Conservation (phyloP, 2,329 filamentous ascomycete species). For the Diaporthe ilicicola region DNA sequence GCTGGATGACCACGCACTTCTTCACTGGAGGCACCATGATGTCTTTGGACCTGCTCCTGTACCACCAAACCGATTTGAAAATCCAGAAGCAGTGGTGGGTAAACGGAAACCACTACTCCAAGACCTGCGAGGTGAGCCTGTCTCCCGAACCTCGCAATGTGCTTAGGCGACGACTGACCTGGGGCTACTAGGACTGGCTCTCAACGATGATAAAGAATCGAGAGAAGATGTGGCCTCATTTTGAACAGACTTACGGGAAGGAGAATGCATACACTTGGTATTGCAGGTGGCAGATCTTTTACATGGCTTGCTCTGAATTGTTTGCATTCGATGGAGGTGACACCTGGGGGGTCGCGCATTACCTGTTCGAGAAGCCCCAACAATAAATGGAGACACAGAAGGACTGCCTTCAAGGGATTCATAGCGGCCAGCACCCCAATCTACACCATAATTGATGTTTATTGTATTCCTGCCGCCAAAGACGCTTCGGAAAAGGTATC, state of each 20-base stretch:
- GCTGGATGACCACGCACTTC: slow-evolving; percentile 80
- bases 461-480: neutral
- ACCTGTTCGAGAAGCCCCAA: slow-evolving; percentile 68
- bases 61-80: slow-evolving; percentile 70
- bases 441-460: neutral
- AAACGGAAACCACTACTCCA: slow-evolving; percentile 72
- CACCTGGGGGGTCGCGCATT: slow-evolving; percentile 73
- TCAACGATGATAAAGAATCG: slow-evolving; percentile 66
- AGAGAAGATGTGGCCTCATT: slow-evolving; percentile 68
- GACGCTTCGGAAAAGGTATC: neutral
- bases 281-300: slow-evolving; percentile 77
- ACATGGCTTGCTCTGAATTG: slow-evolving; percentile 75
- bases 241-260: slow-evolving; percentile 72
- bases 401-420: neutral
- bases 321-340: slow-evolving; percentile 68
- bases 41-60: slow-evolving; percentile 70
- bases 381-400: slow-evolving; percentile 22
- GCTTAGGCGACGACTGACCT: neutral
- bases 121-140: slow-evolving; percentile 68
- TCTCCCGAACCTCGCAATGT: too few species aligned
- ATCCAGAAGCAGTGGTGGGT: slow-evolving; percentile 76
- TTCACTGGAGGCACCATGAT: slow-evolving; percentile 80
- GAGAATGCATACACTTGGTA: slow-evolving; percentile 69
- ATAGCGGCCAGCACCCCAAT: neutral
- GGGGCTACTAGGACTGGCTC: slow-evolving; percentile 65